Base-by-base conservation (phyloP, 371 early-diverging fungal genomes). In the Lichtheimia ornata region DNA sequence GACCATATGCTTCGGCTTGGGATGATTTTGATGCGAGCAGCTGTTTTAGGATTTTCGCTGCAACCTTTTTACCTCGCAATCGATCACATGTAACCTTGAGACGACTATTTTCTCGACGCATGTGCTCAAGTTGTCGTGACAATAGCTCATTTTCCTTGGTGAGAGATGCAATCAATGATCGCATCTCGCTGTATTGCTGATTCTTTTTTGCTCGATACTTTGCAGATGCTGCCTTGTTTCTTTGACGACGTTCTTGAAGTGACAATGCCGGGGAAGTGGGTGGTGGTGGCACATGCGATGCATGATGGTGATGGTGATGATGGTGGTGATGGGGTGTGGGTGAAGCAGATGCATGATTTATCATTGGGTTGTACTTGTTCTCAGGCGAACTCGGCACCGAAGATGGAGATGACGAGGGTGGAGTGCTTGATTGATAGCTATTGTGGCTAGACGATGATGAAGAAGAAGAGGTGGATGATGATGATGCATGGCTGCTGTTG, bases 121-220 rank as follows among this genome's bases (percentile, higher is more conserved):
- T 49, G 28, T 84, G 79, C 17, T 84, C 75, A 5, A 86, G 42
- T 55, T 84, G 84, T 1, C 83, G 69, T 17, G 62, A 50, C 11
- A 86, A 53, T 1, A 84, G 50, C 24, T 75, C 76, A 59, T 84
- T 84, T 63, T 84, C 79, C 28, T 83, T 79, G 9, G 79, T 78
- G 5, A 85, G 62, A 1, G 63, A 52, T 4, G 58, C 42, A 50
- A 86, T 82, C 54, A 77, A 67, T 3, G 63, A 18, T n/a, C 78
- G 65, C 87, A 86, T 86, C 62, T 86, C 85, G 14, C 77, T 68
- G 20, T 84, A 75, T 60, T 84, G 82, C 51, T 74, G 70, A 50
- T 84, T 85, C 65, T 85, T 86, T 63, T 86, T 86, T 30, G 83
- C 84, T 24, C 87, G 69, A 62, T 86, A 86, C 64, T 86, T 86